These are phyloP conservation scores for Cutaneotrichosporon sp. DNA, from an alignment of 1,284 basidiomycete species.

Conservation along the genomic window DNA sequence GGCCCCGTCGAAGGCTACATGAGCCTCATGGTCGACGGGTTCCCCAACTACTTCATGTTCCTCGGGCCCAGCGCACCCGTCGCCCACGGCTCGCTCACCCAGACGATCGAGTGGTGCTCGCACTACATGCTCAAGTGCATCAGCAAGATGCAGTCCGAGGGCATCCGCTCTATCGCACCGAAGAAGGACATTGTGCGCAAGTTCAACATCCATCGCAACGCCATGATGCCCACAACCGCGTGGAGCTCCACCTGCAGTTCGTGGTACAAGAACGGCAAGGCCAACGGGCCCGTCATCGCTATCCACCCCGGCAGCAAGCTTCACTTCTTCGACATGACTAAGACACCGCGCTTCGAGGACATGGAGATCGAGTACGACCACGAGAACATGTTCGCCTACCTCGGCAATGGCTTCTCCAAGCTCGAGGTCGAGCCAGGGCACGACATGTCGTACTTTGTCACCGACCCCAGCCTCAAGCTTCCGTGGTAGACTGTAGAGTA, in stretches of 20 bases:
- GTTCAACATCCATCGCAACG: slow-evolving; percentile 34
- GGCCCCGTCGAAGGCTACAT: slow-evolving; percentile 32
- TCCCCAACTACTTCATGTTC: slow-evolving; percentile 34
- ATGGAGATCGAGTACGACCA: slow-evolving; percentile 23
- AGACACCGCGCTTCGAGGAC: slow-evolving; percentile 43
- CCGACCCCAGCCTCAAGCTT: background rate
- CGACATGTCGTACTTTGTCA: slow-evolving; percentile 5
- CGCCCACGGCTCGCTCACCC: slow-evolving; percentile 12
- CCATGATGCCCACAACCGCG: slow-evolving; percentile 31
- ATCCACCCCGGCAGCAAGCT: slow-evolving; percentile 30
- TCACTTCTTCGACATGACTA: slow-evolving; percentile 31
- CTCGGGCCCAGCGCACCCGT: slow-evolving; percentile 3
- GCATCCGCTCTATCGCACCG: slow-evolving; percentile 24
- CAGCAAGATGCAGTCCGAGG: slow-evolving; percentile 18
- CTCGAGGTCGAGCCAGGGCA: background rate
- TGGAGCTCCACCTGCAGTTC: slow-evolving; percentile 32
- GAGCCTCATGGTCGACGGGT: slow-evolving; percentile 34
- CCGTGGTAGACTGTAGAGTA: slow-evolving; percentile 4
- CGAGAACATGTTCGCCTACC: slow-evolving; percentile 1
- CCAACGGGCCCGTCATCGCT: slow-evolving; percentile 18
- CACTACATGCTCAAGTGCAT: slow-evolving; percentile 25
- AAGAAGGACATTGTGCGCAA: slow-evolving; percentile 35
- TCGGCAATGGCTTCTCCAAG: background rate
- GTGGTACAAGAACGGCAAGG: slow-evolving; percentile 33
- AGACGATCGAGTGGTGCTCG: slow-evolving; percentile 27